Conservation (phyloP, 1,284 basidiomycete genomes). For the Pseudozyma flocculosa region DNA sequence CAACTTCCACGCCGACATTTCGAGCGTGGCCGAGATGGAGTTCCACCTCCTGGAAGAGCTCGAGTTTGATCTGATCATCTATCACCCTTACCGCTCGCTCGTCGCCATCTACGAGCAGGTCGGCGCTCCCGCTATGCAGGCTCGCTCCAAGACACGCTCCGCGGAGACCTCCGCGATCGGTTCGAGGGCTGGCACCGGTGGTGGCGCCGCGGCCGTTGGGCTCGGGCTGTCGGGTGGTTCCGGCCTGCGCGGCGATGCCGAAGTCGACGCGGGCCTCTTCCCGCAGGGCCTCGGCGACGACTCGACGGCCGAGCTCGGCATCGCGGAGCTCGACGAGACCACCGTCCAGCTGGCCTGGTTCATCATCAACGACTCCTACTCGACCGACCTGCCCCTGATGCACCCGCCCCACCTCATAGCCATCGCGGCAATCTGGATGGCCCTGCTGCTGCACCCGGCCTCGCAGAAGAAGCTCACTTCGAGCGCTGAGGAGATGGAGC, state of each 20-base stretch:
- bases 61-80: slow-evolving; percentile 88
- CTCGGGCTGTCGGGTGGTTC: neutral
- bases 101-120: slow-evolving; percentile 69
- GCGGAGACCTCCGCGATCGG: neutral
- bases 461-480: slow-evolving; percentile 16
- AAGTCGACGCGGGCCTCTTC: neutral
- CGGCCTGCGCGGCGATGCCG: neutral
- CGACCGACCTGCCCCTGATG: slow-evolving; percentile 82
- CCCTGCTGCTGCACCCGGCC: slow-evolving; percentile 35
- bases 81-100: slow-evolving; percentile 89
- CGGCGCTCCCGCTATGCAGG: slow-evolving; percentile 1
- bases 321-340: slow-evolving; percentile 61
- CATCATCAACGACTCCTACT: slow-evolving; percentile 92
- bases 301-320: neutral
- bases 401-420: slow-evolving; percentile 94
- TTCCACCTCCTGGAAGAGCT: slow-evolving; percentile 96
- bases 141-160: neutral
- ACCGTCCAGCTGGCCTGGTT: slow-evolving; percentile 67
- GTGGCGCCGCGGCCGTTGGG: no score
- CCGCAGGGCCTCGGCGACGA: neutral
- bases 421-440: slow-evolving; percentile 81
- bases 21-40: slow-evolving; percentile 92
- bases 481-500: slow-evolving; percentile 6
- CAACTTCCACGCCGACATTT: slow-evolving; percentile 75
- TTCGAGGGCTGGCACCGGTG: neutral